Evolutionary conservation across 345 rosid species (phyloP).

Genomic region (Murraya koenigii): DNA sequence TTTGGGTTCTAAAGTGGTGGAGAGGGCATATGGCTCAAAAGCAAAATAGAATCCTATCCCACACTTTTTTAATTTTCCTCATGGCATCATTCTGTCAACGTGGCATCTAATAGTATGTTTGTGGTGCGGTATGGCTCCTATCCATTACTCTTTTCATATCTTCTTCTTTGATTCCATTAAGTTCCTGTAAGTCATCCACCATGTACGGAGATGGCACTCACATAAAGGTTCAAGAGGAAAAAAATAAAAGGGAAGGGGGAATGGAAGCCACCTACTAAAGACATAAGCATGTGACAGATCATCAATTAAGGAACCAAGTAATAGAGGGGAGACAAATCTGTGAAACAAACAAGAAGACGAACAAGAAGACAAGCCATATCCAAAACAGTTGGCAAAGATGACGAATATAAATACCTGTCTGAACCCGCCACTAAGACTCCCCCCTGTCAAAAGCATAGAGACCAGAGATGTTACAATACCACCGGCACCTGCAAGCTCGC

Average conservation of each 20-base stretch:
- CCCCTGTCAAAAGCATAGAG: conserved; percentile 57
- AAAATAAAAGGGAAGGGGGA: no score
- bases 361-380: neutral
- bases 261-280: neutral
- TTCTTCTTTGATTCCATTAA: neutral
- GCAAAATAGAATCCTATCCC: neutral
- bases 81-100: neutral
- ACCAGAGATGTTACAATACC: conserved; percentile 59
- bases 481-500: conserved; percentile 30
- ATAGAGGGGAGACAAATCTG: neutral
- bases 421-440: conserved; percentile 32
- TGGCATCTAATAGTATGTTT: neutral
- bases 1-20: neutral
- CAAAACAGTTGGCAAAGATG: neutral
- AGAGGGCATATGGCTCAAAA: neutral
- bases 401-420: conserved; percentile 39
- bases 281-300: neutral
- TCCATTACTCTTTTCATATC: neutral
- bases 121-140: neutral
- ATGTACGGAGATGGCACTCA: neutral
- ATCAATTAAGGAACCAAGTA: neutral
- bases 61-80: neutral
- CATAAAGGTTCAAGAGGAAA: neutral
- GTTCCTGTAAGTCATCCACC: neutral
- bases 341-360: neutral